A percentile compares a stretch with the other conserved stretches of the same genome.
phyloP scores from a whole-genome alignment of 257 asterid species.

The Cynanchum wilfordii region DNA sequence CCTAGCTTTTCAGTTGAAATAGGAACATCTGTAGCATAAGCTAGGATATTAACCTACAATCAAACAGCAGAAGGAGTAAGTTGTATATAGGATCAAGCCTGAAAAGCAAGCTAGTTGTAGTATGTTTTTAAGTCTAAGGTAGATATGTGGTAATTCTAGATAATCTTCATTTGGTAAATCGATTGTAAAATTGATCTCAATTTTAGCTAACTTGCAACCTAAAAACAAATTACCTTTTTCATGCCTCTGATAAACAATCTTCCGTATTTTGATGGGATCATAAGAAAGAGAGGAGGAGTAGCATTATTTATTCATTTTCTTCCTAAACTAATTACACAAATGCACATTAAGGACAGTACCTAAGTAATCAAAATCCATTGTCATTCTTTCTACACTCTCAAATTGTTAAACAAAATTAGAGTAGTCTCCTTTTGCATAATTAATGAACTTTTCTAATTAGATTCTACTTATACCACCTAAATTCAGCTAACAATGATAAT shows the following conservation, averaged over 20 bases:
- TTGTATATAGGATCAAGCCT: constrained; percentile 10
- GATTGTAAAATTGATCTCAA: neutral
- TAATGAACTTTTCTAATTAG: neutral
- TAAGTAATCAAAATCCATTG: neutral
- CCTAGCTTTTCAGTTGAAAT: constrained; percentile 63
- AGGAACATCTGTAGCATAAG: constrained; percentile 72
- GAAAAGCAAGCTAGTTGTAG: neutral
- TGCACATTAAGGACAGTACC: neutral
- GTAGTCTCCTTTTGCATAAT: neutral
- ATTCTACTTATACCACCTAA: neutral
- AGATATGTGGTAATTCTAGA: neutral
- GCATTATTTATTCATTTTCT: neutral
- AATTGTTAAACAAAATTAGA: neutral
- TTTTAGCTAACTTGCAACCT: neutral
- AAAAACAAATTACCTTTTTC: neutral
- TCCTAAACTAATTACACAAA: neutral
- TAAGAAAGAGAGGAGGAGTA: neutral
- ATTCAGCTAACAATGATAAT: neutral
- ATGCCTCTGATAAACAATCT: neutral
- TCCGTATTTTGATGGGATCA: neutral
- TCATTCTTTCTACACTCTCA: neutral
- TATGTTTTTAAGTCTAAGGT: neutral
- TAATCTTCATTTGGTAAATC: neutral
- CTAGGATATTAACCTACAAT: constrained; percentile 88
- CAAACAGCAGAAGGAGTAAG: constrained; percentile 26